Evolutionary conservation across 768 basidiomycete genomes (phyloP), one percentile per base, ranked within the genome.

Genomic region (Kockovaella imperatae): DNA sequence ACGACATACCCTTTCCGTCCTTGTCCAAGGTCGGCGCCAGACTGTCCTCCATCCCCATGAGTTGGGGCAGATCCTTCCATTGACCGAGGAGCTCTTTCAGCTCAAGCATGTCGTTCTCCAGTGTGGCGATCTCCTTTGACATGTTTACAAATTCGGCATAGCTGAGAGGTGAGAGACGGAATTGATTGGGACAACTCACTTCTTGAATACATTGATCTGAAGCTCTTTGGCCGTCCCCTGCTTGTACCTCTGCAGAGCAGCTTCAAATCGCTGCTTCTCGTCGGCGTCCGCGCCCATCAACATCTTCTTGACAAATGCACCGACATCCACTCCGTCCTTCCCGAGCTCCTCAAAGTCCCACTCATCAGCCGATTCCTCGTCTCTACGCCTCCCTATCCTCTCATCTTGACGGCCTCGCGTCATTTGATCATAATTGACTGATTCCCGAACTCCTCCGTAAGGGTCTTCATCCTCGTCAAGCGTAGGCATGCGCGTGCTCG

Each of bases 61-160:
- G 77, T 5, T 89, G 87, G 0, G 95, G 93, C 79, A 97, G 89
- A 47, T 81, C 81, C 70, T 91, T 90, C 84, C 91, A 97, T 65
- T 99, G 95, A 11, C 86, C 83, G 3, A 97, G 77, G 5, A 85
- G 79, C 47, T 91, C 88, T 70, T 95, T 96, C 68, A 99, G 80
- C 64, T 97, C 91, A 25, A 96, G 78, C 84, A 97, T 87, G 70
- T 96, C 91, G 64, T 90, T 91, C 75, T 99, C 95, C 23, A 99
- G 79, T 1, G 86, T 83, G 23, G 86, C 83, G 45, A 99, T 93
- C 73, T 97, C 95, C 67, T 97, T 97, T 3, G 95, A 95, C 18
- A 99, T 87, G 47, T 84, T 77, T 23, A 99, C 87, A 67, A 97
- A 97, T 68, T 97, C 89, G 38, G 90, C 86, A 65, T 97, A 97